Evolutionary conservation across 2,329 filamentous ascomycete genomes (phyloP).

Genomic region (Fusarium paranaense): DNA sequence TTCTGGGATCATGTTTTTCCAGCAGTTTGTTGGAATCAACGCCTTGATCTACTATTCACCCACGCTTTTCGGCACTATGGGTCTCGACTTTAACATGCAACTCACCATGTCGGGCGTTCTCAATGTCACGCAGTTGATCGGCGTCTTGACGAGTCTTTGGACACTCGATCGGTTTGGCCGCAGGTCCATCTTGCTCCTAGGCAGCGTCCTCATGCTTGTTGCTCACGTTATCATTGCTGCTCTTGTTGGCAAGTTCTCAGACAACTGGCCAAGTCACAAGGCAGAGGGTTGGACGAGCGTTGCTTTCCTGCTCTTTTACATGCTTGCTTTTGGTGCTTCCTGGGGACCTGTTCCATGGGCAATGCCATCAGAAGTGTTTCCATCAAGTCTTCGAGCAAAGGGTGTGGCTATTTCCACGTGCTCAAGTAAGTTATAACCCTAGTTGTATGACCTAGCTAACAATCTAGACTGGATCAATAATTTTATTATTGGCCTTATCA

Average conservation of each 20-base stretch:
- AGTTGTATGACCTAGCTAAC: not conserved
- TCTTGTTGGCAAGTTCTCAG: not conserved
- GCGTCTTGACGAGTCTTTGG: slow-evolving; percentile 6
- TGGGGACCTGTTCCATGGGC: slow-evolving; percentile 15
- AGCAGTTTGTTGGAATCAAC: not conserved
- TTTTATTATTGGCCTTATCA: slow-evolving; percentile 9
- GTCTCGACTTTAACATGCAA: slow-evolving; percentile 9
- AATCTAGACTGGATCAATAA: slow-evolving; percentile 3
- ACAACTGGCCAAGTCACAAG: not conserved
- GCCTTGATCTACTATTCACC: not conserved
- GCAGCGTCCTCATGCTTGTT: slow-evolving; percentile 1
- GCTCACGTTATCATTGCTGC: slow-evolving; percentile 8
- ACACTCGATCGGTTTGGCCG: slow-evolving; percentile 11
- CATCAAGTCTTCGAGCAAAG: slow-evolving; percentile 6
- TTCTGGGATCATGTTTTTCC: not conserved
- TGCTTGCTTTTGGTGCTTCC: not conserved
- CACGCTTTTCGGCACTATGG: not conserved
- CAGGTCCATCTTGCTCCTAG: not conserved
- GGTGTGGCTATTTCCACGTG: not conserved
- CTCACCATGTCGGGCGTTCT: slow-evolving; percentile 15
- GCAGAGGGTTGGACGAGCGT: not conserved
- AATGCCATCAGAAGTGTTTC: slow-evolving; percentile 8
- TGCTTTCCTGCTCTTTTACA: not conserved
- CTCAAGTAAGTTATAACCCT: not conserved
- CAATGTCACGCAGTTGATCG: slow-evolving; percentile 11